These are phyloP conservation scores for Nepenthes mirabilis DNA, from an alignment of 148 eudicot species.

Conservation along the genomic window DNA sequence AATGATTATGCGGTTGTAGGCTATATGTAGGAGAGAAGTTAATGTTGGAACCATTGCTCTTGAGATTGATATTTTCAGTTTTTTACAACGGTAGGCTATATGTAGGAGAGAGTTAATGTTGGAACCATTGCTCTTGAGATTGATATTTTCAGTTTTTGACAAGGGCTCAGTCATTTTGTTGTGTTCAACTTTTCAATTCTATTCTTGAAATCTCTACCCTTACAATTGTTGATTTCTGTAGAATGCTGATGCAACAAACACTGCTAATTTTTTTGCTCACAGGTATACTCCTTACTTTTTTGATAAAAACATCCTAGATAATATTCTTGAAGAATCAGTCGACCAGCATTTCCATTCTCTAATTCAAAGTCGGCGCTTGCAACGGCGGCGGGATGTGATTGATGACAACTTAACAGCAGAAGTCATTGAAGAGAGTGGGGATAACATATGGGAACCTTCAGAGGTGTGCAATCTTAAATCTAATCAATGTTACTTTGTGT, in stretches of 20 bases:
- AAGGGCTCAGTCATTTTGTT: no score
- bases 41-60: no score
- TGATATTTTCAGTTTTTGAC: no score
- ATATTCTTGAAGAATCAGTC: constrained; percentile 84
- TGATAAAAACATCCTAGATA: constrained; percentile 73
- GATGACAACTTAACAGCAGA: constrained; percentile 72
- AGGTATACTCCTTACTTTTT: constrained; percentile 98
- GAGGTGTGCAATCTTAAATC: constrained; percentile 37
- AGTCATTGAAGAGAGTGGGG: constrained; percentile 62
- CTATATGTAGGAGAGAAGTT: no score
- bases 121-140: no score
- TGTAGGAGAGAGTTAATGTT: no score
- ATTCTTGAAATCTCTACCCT: background rate
- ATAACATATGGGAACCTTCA: constrained; percentile 66
- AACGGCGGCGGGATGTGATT: constrained; percentile 57
- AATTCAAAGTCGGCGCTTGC: constrained; percentile 61
- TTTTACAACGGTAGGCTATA: no score
- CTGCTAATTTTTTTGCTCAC: constrained; percentile 2
- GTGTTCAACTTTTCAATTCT: background rate
- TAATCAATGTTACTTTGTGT: no score
- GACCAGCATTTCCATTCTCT: constrained; percentile 81
- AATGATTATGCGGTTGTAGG: no score
- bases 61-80: no score
- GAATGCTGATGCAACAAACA: constrained; percentile 1
- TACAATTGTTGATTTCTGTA: background rate